A percentile compares a stretch with the other conserved stretches of the same genome.
These are phyloP conservation scores for Phaeosphaeriaceae sp. DNA, from an alignment of 2,329 filamentous ascomycete genomes.

Conservation along the genomic window DNA sequence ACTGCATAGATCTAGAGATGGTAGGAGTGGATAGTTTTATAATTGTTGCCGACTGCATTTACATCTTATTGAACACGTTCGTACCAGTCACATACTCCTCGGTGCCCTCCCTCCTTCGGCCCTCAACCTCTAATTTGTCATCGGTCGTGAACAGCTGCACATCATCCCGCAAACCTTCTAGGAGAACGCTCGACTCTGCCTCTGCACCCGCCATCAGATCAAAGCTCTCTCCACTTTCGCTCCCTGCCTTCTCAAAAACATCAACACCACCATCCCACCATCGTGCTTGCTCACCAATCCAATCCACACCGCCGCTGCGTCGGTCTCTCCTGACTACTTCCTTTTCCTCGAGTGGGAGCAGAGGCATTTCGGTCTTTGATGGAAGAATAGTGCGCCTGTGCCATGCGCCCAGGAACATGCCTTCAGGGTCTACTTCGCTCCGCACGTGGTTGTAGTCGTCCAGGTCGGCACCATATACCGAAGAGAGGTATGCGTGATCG, in stretches of 20 bases:
- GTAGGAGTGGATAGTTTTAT: background rate
- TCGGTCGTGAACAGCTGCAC: conserved; percentile 6
- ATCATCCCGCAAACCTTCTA: conserved; percentile 40
- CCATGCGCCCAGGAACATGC: conserved; percentile 92
- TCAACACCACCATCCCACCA: conserved; percentile 45
- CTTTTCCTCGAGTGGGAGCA: conserved; percentile 51
- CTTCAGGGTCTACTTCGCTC: conserved; percentile 75
- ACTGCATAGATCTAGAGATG: background rate
- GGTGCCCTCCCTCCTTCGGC: conserved; percentile 22
- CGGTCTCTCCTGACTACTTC: conserved; percentile 46
- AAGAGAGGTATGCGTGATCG: conserved; percentile 65
- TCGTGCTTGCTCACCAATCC: conserved; percentile 48
- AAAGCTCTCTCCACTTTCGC: conserved; percentile 49
- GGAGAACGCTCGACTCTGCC: conserved; percentile 46
- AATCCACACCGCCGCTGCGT: conserved; percentile 44
- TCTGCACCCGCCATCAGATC: conserved; percentile 56
- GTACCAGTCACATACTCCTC: conserved; percentile 26
- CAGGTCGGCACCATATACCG: conserved; percentile 74
- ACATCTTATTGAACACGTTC: conserved; percentile 42
- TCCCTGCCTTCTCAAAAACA: conserved; percentile 37
- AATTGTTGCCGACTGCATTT: conserved; percentile 2
- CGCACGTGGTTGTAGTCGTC: conserved; percentile 72
- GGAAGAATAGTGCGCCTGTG: conserved; percentile 66
- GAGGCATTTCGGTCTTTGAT: conserved; percentile 31
- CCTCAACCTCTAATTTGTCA: conserved; percentile 13